Percentiles rank a stretch among this genome's conserved stretches.
These are phyloP conservation scores for Cytospora schulzeri DNA, from an alignment of 2,329 filamentous ascomycete genomes.

Conservation along the genomic window DNA sequence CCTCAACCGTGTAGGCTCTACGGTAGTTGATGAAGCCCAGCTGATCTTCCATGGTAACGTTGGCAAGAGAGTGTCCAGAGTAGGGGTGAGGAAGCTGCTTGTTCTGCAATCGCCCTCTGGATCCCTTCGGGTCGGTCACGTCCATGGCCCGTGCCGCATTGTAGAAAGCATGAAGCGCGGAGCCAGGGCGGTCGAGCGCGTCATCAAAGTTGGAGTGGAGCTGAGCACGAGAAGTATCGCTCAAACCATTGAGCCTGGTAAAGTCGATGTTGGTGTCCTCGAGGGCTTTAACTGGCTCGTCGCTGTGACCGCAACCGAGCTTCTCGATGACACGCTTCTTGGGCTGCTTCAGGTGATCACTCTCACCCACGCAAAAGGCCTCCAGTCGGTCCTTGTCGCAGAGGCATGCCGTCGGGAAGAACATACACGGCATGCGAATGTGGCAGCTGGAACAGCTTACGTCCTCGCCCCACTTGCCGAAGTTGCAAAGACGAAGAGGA, in stretches of 20 bases:
- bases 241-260: background rate
- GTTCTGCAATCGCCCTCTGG: background rate
- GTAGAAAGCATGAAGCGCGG: background rate
- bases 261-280: slow-evolving; percentile 17
- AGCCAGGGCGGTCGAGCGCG: background rate
- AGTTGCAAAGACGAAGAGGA: slow-evolving; percentile 4
- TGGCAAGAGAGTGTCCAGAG: background rate
- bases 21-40: background rate
- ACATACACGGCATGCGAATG: slow-evolving; percentile 6
- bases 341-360: slow-evolving; percentile 9
- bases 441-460: slow-evolving; percentile 3
- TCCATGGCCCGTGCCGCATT: slow-evolving; percentile 4
- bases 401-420: slow-evolving; percentile 2
- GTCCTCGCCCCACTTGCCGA: slow-evolving; percentile 8
- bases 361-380: background rate
- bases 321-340: slow-evolving; percentile 1
- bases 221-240: background rate
- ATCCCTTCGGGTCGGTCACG: background rate
- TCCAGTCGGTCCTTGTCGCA: slow-evolving; percentile 21
- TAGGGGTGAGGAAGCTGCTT: slow-evolving; percentile 7
- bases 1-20: background rate
- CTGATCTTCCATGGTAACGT: background rate
- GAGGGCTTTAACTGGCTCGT: background rate
- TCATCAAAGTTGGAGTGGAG: slow-evolving; percentile 9
- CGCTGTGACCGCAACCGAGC: slow-evolving; percentile 1